Conservation (phyloP, 176 grass and related monocot genomes). For the Paspalum notatum region DNA sequence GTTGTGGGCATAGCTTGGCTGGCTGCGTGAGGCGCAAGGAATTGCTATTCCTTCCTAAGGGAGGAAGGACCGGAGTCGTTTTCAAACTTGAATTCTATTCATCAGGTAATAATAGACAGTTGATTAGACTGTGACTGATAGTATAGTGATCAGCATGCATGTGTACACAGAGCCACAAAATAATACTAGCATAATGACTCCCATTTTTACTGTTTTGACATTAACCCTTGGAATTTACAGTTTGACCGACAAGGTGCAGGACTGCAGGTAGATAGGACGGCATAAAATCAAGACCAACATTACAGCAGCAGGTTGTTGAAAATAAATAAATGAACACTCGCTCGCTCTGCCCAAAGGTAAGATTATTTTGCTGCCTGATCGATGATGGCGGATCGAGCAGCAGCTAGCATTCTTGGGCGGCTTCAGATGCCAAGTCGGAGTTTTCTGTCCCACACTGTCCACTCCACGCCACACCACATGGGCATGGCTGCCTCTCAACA, state of each 20-base stretch:
- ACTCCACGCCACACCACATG: no score
- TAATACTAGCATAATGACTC: neutral
- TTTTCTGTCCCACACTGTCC: constrained; percentile 27
- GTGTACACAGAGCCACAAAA: neutral
- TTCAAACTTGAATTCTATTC: neutral
- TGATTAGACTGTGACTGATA: neutral
- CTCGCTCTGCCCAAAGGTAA: neutral
- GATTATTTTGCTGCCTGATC: neutral
- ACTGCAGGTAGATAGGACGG: neutral
- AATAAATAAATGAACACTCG: no score
- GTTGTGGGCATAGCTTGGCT: neutral
- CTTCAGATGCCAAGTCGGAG: constrained; percentile 30
- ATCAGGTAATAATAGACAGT: neutral
- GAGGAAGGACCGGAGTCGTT: neutral
- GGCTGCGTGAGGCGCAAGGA: constrained; percentile 33
- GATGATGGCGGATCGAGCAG: neutral
- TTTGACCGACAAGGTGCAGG: neutral
- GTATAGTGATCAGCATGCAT: neutral
- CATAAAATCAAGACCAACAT: neutral
- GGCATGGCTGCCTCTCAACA: constrained; percentile 31
- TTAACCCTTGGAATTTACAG: neutral
- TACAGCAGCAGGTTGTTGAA: neutral
- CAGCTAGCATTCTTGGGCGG: neutral
- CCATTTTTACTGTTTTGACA: neutral
- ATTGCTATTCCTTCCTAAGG: neutral